Evolutionary conservation across 352 stramenopile genomes (phyloP).

Genomic region (Globisporangium takayamanum): DNA sequence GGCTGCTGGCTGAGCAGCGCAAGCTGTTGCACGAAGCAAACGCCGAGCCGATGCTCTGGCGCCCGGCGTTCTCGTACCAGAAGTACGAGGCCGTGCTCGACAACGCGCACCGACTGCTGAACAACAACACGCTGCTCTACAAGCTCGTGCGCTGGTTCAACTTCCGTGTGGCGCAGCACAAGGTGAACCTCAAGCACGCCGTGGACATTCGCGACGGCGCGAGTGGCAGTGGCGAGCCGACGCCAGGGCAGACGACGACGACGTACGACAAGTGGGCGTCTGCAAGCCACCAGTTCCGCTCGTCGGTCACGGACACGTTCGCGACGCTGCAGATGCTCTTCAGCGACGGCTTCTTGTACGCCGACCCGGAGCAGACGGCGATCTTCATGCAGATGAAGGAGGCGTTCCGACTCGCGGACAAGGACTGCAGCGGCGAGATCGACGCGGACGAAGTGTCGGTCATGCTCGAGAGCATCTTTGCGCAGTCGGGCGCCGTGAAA

Average conservation of each 20-base stretch:
- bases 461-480: conserved; percentile 77
- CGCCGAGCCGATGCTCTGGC: conserved; percentile 63
- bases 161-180: conserved; percentile 50
- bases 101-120: conserved; percentile 53
- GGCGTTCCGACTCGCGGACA: conserved; percentile 69
- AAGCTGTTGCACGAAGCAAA: conserved; percentile 57
- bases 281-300: conserved; percentile 43
- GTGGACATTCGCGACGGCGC: conserved; percentile 48
- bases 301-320: conserved; percentile 57
- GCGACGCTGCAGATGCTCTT: conserved; percentile 70
- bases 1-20: conserved; percentile 47
- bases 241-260: conserved; percentile 13
- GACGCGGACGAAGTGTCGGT: conserved; percentile 67
- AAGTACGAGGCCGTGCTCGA: conserved; percentile 74
- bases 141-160: conserved; percentile 79
- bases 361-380: conserved; percentile 70
- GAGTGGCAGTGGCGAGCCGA: conserved; percentile 5
- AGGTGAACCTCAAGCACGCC: conserved; percentile 24
- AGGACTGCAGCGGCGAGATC: conserved; percentile 76
- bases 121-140: conserved; percentile 79
- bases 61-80: conserved; percentile 55
- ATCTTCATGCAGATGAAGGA: conserved; percentile 89
- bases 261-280: conserved; percentile 42
- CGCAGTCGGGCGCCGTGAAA: conserved; percentile 63
- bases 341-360: conserved; percentile 66